These are phyloP conservation scores for Elsinoe perseae DNA, from an alignment of 2,329 filamentous ascomycete genomes.

Conservation along the genomic window DNA sequence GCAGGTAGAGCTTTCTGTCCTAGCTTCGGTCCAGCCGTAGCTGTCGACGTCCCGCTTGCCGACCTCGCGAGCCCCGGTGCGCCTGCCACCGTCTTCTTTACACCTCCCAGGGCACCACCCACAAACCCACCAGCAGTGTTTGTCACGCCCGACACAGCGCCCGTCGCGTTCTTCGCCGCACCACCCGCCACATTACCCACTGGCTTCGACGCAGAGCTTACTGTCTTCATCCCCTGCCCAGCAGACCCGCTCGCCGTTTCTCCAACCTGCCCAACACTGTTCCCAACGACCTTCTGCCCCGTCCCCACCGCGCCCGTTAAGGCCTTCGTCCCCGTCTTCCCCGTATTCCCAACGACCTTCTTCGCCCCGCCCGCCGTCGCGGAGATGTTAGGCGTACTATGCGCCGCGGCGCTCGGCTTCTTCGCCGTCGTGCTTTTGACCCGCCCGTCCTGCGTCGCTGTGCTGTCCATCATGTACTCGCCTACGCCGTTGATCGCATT, in stretches of 20 bases:
- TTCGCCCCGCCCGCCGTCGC: conserved; percentile 17
- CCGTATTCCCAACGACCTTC: conserved; percentile 14
- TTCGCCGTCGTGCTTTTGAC: conserved; percentile 18
- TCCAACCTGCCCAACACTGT: background rate
- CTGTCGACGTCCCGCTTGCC: background rate
- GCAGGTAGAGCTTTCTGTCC: conserved; percentile 3
- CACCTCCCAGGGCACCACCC: conserved; percentile 4
- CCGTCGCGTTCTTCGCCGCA: background rate
- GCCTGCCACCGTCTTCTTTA: background rate
- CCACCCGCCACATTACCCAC: background rate
- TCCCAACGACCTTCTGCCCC: conserved; percentile 1
- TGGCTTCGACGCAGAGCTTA: conserved; percentile 9
- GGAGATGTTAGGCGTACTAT: conserved; percentile 16
- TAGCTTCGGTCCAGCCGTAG: background rate
- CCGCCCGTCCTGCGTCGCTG: conserved; percentile 27
- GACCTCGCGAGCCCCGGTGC: background rate
- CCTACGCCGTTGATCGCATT: conserved; percentile 31
- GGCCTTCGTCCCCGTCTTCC: conserved; percentile 15
- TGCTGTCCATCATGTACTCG: conserved; percentile 25
- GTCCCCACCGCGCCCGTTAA: conserved; percentile 10
- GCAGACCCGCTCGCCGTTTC: conserved; percentile 3
- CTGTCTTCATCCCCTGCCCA: conserved; percentile 11
- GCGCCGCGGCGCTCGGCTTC: conserved; percentile 2
- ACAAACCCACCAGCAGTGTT: background rate
- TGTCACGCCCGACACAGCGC: background rate